These are phyloP conservation scores for Cochlearia excelsa DNA, from an alignment of 345 rosid species.

Conservation along the genomic window DNA sequence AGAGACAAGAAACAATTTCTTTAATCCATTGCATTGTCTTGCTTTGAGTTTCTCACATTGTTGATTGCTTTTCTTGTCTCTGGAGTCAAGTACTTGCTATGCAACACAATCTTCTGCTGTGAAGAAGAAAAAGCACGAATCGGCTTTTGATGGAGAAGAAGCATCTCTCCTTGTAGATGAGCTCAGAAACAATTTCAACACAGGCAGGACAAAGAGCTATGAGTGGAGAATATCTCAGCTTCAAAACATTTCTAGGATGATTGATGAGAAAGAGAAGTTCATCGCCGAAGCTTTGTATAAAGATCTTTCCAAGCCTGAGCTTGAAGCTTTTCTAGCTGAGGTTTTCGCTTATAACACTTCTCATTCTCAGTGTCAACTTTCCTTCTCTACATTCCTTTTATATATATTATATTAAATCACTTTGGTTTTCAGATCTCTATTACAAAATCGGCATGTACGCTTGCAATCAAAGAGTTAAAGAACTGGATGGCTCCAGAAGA, in stretches of 20 bases:
- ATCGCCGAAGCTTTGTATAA: constrained; percentile 53
- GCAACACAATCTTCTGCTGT: constrained; percentile 34
- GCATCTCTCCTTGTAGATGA: constrained; percentile 52
- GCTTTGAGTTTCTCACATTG: constrained; percentile 12
- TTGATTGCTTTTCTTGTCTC: neutral
- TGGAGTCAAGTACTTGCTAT: constrained; percentile 32
- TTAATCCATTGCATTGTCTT: constrained; percentile 10
- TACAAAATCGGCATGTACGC: constrained; percentile 51
- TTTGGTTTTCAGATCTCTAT: constrained; percentile 48
- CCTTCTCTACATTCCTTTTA: neutral
- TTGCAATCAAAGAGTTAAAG: constrained; percentile 60
- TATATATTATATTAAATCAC: constrained; percentile 6
- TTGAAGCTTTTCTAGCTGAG: constrained; percentile 69
- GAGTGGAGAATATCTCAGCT: constrained; percentile 80
- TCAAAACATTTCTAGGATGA: constrained; percentile 51
- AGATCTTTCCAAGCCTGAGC: constrained; percentile 71
- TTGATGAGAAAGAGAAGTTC: constrained; percentile 60
- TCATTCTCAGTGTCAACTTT: neutral
- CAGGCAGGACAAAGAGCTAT: constrained; percentile 66
- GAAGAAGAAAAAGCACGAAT: neutral
- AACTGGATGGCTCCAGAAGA: constrained; percentile 78
- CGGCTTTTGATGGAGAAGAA: constrained; percentile 37
- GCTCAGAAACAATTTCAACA: constrained; percentile 47
- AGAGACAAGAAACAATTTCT: neutral
- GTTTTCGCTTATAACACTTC: constrained; percentile 28